Percentiles rank a stretch among this genome's conserved stretches.
Evolutionary conservation across 306 rosid genomes (phyloP).

Genomic region (Gynostemma pentaphyllum): DNA sequence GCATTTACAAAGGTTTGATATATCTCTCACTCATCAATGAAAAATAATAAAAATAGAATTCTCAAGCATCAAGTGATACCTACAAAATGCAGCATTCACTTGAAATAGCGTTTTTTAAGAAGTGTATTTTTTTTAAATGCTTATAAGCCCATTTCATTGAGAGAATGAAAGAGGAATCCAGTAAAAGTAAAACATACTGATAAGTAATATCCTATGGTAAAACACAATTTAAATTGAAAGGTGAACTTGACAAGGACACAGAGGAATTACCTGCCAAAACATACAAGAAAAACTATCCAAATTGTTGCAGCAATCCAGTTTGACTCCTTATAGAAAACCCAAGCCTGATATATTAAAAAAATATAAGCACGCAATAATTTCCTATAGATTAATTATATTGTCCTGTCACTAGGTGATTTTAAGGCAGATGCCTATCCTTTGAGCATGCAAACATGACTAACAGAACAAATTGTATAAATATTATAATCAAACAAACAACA

Average conservation of each 20-base stretch:
- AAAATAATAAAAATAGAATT: neutral
- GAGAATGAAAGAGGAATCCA: neutral
- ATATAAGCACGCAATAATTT: neutral
- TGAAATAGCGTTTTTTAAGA: no score
- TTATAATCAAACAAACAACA: neutral
- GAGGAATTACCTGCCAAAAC: constrained; percentile 35
- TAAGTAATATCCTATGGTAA: neutral
- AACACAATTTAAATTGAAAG: neutral
- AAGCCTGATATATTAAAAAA: constrained; percentile 29
- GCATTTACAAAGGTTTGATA: neutral
- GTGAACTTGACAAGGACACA: neutral
- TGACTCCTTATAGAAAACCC: constrained; percentile 73
- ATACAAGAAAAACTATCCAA: constrained; percentile 53
- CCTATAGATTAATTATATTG: neutral
- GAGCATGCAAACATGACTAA: neutral
- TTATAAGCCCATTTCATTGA: no score
- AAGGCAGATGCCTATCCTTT: neutral
- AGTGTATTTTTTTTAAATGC: no score
- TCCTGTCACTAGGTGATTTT: neutral
- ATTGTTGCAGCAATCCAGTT: constrained; percentile 43
- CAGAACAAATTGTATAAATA: neutral
- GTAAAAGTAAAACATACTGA: neutral
- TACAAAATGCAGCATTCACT: neutral
- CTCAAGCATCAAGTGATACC: neutral
- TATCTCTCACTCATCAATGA: neutral